Percentiles rank a stretch among this genome's conserved stretches.
Evolutionary conservation across 139 green algal genomes (phyloP).

Genomic region (Chlamydomonas sp.): DNA sequence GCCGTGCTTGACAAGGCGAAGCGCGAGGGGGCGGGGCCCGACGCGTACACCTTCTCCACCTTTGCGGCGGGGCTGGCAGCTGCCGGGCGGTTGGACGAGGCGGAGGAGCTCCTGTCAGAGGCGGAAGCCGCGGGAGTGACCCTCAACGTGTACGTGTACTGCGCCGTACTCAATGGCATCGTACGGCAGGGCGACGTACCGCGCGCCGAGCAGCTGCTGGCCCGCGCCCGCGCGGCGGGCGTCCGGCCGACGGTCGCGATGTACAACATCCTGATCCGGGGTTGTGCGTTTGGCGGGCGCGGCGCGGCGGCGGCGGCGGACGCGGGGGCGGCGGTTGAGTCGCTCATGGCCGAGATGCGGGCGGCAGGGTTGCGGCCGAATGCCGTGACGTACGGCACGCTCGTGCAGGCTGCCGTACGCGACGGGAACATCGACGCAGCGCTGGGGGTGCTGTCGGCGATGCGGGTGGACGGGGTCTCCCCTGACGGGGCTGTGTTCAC

Average conservation of each 20-base stretch:
- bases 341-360: slow-evolving; percentile 27
- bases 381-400: slow-evolving; percentile 57
- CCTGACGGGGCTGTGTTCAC: slow-evolving; percentile 62
- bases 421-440: slow-evolving; percentile 35
- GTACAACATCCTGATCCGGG: slow-evolving; percentile 47
- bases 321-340: background rate
- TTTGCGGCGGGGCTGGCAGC: slow-evolving; percentile 54
- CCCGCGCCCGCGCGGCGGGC: background rate
- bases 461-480: slow-evolving; percentile 42
- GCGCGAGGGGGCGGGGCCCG: slow-evolving; percentile 54
- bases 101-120: slow-evolving; percentile 41
- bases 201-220: slow-evolving; percentile 24
- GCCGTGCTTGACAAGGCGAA: slow-evolving; percentile 54
- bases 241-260: background rate
- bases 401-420: slow-evolving; percentile 55
- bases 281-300: background rate
- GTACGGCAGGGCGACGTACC: slow-evolving; percentile 32
- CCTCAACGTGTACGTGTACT: slow-evolving; percentile 30
- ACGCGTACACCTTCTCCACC: slow-evolving; percentile 63
- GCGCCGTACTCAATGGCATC: slow-evolving; percentile 30
- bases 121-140: slow-evolving; percentile 46
- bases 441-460: slow-evolving; percentile 45
- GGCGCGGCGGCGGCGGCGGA: background rate
- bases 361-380: slow-evolving; percentile 12
- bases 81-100: slow-evolving; percentile 24